Percentiles rank a stretch among this genome's conserved stretches.
Conservation (phyloP, 2,329 filamentous ascomycete species). For the Trichoderma sp. region DNA sequence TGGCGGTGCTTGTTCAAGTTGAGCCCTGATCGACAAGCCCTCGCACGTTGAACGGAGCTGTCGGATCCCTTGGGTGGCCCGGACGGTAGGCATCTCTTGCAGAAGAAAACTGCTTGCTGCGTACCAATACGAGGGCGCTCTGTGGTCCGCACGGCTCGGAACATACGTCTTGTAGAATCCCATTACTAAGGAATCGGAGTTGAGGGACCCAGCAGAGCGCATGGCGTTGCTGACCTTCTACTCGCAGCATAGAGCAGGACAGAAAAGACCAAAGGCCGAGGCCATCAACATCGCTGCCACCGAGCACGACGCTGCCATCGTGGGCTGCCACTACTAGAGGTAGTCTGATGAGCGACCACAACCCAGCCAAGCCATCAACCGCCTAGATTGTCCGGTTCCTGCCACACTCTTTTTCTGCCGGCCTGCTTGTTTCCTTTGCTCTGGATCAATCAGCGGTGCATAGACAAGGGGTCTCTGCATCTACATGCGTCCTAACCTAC, state of each 20-base stretch:
- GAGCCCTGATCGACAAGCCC: slow-evolving; percentile 13
- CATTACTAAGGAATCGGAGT: neutral
- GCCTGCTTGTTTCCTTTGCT: slow-evolving; percentile 6
- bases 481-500: slow-evolving; percentile 1
- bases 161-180: neutral
- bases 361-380: neutral
- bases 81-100: slow-evolving; percentile 1
- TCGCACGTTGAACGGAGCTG: slow-evolving; percentile 9
- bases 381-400: neutral
- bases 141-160: neutral
- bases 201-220: neutral
- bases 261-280: neutral
- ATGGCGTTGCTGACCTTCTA: slow-evolving; percentile 7
- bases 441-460: slow-evolving; percentile 13
- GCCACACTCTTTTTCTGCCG: slow-evolving; percentile 1
- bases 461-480: neutral
- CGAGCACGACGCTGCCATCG: neutral
- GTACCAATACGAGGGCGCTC: neutral
- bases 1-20: neutral
- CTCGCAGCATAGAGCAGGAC: neutral
- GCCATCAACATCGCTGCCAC: neutral
- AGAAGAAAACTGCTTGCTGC: neutral
- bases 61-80: slow-evolving; percentile 10
- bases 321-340: neutral
- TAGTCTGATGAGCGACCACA: neutral